Conservation (phyloP, 2,329 filamentous ascomycete genomes). For the Alternaria solani region DNA sequence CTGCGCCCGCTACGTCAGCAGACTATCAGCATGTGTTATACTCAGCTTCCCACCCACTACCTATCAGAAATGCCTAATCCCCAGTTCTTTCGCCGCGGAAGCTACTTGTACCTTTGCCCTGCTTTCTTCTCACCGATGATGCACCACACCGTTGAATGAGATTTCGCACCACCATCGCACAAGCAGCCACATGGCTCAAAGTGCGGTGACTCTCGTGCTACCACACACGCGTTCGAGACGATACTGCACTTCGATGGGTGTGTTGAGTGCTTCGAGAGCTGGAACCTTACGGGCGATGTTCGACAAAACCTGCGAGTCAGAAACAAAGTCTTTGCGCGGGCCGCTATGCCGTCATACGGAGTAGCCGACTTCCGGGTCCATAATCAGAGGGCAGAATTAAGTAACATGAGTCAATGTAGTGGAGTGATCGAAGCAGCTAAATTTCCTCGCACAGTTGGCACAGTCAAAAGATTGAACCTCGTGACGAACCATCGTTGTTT, state of each 20-base stretch:
- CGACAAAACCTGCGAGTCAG: not conserved
- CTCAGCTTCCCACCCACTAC: not conserved
- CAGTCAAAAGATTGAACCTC: not conserved
- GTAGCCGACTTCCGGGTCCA: not conserved
- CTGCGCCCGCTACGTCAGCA: not conserved
- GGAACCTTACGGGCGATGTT: not conserved
- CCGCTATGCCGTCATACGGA: not conserved
- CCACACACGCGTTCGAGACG: not conserved
- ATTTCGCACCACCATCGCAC: constrained; percentile 2
- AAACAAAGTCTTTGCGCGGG: not conserved
- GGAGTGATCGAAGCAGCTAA: not conserved
- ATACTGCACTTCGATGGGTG: not conserved
- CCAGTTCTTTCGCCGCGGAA: not conserved
- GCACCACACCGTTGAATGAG: constrained; percentile 1
- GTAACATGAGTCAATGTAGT: not conserved
- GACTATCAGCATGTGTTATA: not conserved
- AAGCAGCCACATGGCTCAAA: constrained; percentile 23
- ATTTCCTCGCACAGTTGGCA: not conserved
- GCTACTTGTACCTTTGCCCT: not conserved
- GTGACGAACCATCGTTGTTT: not conserved
- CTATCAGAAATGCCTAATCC: not conserved
- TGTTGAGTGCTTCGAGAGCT: not conserved
- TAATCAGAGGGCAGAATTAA: not conserved
- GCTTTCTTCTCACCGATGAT: not conserved
- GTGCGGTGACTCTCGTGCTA: constrained; percentile 13